Evolutionary conservation across 2,329 filamentous ascomycete genomes (phyloP).

Genomic region (Penicillium sclerotigenum): DNA sequence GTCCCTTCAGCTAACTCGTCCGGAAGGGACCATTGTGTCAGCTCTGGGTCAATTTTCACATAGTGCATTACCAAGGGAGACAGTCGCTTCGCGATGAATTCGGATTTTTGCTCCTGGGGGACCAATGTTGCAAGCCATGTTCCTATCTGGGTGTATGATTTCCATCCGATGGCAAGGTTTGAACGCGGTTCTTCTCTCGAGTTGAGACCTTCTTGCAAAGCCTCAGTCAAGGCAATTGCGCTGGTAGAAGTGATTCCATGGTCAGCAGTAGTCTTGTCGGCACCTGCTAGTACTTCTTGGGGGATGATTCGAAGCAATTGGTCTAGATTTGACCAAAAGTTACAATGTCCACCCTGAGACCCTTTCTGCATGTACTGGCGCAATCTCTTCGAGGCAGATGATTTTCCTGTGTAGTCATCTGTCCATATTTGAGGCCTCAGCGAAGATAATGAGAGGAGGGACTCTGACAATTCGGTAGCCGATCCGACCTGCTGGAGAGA

Average conservation of each 20-base stretch:
- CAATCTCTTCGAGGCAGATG: slow-evolving; percentile 56
- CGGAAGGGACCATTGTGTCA: slow-evolving; percentile 52
- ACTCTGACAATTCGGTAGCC: slow-evolving; percentile 65
- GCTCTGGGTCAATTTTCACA: slow-evolving; percentile 47
- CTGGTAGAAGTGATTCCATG: slow-evolving; percentile 44
- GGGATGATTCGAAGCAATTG: slow-evolving; percentile 60
- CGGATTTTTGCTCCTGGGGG: slow-evolving; percentile 46
- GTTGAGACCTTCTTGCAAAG: slow-evolving; percentile 68
- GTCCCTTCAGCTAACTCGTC: slow-evolving; percentile 37
- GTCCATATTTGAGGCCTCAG: slow-evolving; percentile 71
- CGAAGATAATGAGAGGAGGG: slow-evolving; percentile 64
- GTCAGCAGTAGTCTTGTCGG: slow-evolving; percentile 24
- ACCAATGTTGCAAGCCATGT: slow-evolving; percentile 53
- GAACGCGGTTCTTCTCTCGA: slow-evolving; percentile 70
- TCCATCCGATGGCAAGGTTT: slow-evolving; percentile 69
- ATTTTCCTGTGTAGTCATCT: slow-evolving; percentile 58
- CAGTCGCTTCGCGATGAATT: slow-evolving; percentile 48
- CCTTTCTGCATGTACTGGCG: slow-evolving; percentile 75
- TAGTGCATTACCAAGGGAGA: slow-evolving; percentile 55
- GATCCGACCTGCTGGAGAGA: slow-evolving; percentile 71
- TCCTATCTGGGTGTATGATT: slow-evolving; percentile 66
- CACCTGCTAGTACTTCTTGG: slow-evolving; percentile 41
- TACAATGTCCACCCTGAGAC: slow-evolving; percentile 69
- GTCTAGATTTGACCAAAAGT: slow-evolving; percentile 70
- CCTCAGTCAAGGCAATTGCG: slow-evolving; percentile 60